Percentiles rank a stretch among this genome's conserved stretches.
Evolutionary conservation across 2,329 filamentous ascomycete genomes (phyloP).

Genomic region (Colletotrichum godetiae): DNA sequence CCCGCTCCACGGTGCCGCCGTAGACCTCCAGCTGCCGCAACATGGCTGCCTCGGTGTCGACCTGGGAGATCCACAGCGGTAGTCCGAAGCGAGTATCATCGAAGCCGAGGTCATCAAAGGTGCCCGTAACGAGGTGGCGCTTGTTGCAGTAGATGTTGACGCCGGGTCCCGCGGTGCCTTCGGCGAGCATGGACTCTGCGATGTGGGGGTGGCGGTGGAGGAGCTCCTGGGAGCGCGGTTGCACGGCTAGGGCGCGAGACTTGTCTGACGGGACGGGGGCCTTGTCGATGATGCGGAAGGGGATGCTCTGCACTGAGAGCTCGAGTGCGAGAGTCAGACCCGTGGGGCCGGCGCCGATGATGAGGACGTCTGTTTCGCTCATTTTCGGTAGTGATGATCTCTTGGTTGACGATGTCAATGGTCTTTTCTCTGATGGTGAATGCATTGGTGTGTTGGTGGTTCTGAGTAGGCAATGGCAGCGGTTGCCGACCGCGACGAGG

Average conservation of each 20-base stretch:
- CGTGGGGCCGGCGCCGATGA: constrained; percentile 50
- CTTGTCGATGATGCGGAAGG: constrained; percentile 53
- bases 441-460: background rate
- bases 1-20: constrained; percentile 43
- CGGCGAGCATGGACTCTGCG: constrained; percentile 47
- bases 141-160: constrained; percentile 51
- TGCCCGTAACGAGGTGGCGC: constrained; percentile 44
- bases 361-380: constrained; percentile 41
- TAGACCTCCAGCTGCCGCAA: constrained; percentile 43
- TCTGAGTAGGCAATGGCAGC: background rate
- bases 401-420: background rate
- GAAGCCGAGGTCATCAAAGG: constrained; percentile 45
- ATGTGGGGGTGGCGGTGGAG: constrained; percentile 56
- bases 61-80: constrained; percentile 47
- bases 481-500: background rate
- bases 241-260: constrained; percentile 57
- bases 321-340: constrained; percentile 48
- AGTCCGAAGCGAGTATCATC: constrained; percentile 45
- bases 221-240: constrained; percentile 61
- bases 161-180: constrained; percentile 50
- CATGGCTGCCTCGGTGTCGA: constrained; percentile 47
- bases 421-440: background rate
- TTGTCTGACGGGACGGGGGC: constrained; percentile 46
- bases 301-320: constrained; percentile 43
- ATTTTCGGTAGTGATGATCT: background rate